Evolutionary conservation across 768 basidiomycete species (phyloP).

Genomic region (Mycena filopes): DNA sequence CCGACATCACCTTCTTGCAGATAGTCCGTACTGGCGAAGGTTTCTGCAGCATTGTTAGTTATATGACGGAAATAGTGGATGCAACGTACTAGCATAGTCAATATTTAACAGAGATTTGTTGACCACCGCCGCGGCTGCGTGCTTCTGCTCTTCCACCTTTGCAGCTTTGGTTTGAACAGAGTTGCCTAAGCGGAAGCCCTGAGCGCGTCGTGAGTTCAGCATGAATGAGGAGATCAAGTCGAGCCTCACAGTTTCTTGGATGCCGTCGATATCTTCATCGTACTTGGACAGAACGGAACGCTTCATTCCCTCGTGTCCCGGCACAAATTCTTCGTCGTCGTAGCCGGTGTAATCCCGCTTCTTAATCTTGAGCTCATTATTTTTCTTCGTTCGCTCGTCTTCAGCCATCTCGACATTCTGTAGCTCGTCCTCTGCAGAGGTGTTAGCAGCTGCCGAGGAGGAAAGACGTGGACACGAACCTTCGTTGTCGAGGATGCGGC

Average conservation of each 20-base stretch:
- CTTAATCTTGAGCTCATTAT: conserved; percentile 88
- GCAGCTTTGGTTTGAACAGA: conserved; percentile 53
- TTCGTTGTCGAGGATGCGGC: conserved; percentile 94
- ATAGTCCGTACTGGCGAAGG: conserved; percentile 87
- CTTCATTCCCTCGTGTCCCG: conserved; percentile 82
- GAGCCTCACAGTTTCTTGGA: conserved; percentile 69
- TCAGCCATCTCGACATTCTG: conserved; percentile 97
- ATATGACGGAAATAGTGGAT: background rate
- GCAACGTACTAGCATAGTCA: conserved; percentile 86
- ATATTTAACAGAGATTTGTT: conserved; percentile 86
- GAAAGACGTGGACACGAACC: conserved; percentile 56
- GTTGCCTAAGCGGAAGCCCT: conserved; percentile 91
- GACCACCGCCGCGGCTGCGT: conserved; percentile 67
- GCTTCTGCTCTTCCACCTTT: conserved; percentile 58
- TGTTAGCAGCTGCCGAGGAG: conserved; percentile 3
- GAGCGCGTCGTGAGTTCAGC: conserved; percentile 21
- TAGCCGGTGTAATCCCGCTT: conserved; percentile 92
- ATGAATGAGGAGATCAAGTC: conserved; percentile 7
- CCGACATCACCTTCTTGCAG: conserved; percentile 90
- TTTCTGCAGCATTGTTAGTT: conserved; percentile 65
- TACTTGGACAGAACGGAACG: conserved; percentile 90
- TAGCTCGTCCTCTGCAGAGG: conserved; percentile 88
- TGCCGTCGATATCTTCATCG: conserved; percentile 87
- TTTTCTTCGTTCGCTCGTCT: conserved; percentile 81
- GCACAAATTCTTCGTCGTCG: conserved; percentile 93